phyloP scores from a whole-genome alignment of 2,329 filamentous ascomycete species.

The Zasmidium citrigriseum region DNA sequence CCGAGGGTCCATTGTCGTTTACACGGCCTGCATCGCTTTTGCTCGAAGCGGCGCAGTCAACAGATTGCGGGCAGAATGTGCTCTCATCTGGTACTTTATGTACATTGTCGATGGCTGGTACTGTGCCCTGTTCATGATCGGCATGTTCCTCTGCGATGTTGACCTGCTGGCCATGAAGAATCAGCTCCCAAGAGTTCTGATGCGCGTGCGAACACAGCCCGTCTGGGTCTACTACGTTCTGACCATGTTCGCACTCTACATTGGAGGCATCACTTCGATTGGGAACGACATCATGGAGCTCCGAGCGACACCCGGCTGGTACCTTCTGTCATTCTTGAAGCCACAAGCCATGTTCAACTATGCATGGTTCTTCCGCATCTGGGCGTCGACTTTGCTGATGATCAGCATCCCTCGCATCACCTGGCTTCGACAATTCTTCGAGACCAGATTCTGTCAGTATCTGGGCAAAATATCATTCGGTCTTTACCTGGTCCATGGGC shows the following conservation, averaged over 20 bases:
- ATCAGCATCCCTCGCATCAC: conserved; percentile 55
- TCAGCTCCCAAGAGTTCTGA: conserved; percentile 54
- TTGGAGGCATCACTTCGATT: conserved; percentile 59
- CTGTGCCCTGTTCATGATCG: conserved; percentile 60
- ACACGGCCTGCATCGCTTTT: conserved; percentile 58
- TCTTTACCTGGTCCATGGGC: conserved; percentile 66
- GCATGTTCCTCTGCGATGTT: conserved; percentile 64
- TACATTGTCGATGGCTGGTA: conserved; percentile 67
- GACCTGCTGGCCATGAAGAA: conserved; percentile 55
- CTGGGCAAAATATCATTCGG: conserved; percentile 63
- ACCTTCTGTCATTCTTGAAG: conserved; percentile 56
- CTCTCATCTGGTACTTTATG: conserved; percentile 64
- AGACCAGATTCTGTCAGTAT: conserved; percentile 59
- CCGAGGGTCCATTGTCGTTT: conserved; percentile 64
- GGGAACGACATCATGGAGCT: conserved; percentile 7
- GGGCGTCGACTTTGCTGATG: conserved; percentile 58
- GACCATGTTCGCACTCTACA: conserved; percentile 54
- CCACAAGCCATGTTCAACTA: conserved; percentile 31
- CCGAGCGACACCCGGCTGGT: conserved; percentile 23
- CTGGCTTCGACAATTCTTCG: conserved; percentile 59
- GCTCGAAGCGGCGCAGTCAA: conserved; percentile 53
- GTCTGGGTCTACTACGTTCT: conserved; percentile 50
- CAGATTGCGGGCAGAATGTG: conserved; percentile 37
- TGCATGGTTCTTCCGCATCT: conserved; percentile 29
- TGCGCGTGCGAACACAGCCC: conserved; percentile 35